Percentiles rank a stretch among this genome's conserved stretches.
Conservation (phyloP, 305 asterid species). For the Fraxinus sp. region DNA sequence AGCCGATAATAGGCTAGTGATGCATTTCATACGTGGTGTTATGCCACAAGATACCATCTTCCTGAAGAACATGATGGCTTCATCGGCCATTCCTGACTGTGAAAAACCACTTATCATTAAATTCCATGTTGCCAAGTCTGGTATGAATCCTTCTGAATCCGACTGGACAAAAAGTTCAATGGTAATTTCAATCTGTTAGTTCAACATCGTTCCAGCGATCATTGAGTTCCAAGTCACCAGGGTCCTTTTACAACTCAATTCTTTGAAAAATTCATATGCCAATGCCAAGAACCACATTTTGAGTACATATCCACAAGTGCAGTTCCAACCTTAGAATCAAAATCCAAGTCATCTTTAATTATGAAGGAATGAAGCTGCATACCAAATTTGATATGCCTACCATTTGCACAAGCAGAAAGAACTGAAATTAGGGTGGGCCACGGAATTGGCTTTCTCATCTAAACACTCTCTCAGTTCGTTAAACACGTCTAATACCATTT, state of each 20-base stretch:
- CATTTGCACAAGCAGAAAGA: too few relatives aligned
- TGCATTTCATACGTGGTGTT: constrained; percentile 45
- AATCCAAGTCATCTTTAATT: constrained; percentile 39
- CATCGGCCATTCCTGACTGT: constrained; percentile 47
- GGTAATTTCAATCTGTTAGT: constrained; percentile 53
- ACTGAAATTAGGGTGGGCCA: too few relatives aligned
- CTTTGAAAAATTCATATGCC: constrained; percentile 59
- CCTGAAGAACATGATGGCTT: constrained; percentile 63
- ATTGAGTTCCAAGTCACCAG: constrained; percentile 80
- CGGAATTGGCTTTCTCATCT: constrained; percentile 32
- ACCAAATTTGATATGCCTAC: too few relatives aligned
- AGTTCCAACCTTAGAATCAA: constrained; percentile 56
- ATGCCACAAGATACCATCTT: constrained; percentile 54
- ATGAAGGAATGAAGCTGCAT: constrained; percentile 64
- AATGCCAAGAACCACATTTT: constrained; percentile 66
- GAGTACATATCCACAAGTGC: constrained; percentile 81
- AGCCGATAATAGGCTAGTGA: constrained; percentile 67
- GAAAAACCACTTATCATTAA: constrained; percentile 77
- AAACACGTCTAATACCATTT: constrained; percentile 44
- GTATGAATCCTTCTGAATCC: constrained; percentile 43
- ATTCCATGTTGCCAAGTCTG: constrained; percentile 82
- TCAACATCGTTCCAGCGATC: constrained; percentile 78
- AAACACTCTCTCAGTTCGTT: constrained; percentile 20
- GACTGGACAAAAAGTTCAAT: constrained; percentile 47
- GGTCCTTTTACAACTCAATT: constrained; percentile 48